Evolutionary conservation across 1,284 basidiomycete genomes (phyloP), one percentile per base, ranked within the genome.

Genomic region (Leccinum glutinopallens): DNA sequence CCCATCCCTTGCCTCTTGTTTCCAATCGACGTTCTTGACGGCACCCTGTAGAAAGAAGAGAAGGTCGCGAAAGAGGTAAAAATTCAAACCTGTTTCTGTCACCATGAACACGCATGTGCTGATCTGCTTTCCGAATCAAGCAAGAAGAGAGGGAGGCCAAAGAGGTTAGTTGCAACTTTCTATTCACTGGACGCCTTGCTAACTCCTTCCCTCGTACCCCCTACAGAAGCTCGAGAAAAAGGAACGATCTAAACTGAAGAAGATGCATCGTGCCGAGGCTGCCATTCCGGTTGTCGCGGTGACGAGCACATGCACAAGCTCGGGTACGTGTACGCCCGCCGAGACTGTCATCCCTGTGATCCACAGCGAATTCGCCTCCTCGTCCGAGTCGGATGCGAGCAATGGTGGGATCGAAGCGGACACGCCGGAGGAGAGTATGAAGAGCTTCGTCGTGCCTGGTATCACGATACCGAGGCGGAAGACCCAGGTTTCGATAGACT

Each of bases 361-460:
- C 13, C 66, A 56, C 55, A 69, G 60, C 55, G 66, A 68, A 54
- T 74, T 66, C 61, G 66, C 72, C 59, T 80, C 83, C 8, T 82
- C 83, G 59, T 87, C 85, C 51, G 86, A 87, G 71, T 83, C 82
- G 9, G 87, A 87, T 69, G 81, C 77, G 61, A 84, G 79, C 70
- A 86, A 82, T 22, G 88, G 87, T 22, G 75, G 77, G 4, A 80
- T 82, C 62, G 89, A 91, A 63, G 89, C 87, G 10, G 90, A 91
- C 69, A 85, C n/a, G n/a, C n/a, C 84, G 32, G 90, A 91, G 75
- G 88, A 88, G 71, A 90, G 87, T 69, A 78, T 88, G 68, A 87
- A 89, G 60, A 85, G 87, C 4, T 83, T 89, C 64, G 75, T 80
- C 39, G 73, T 86, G 2, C 86, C 88, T 58, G 86, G 85, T 9